phyloP scores from a whole-genome alignment of 495 filamentous ascomycete species.

The Penicillium desertorum region DNA sequence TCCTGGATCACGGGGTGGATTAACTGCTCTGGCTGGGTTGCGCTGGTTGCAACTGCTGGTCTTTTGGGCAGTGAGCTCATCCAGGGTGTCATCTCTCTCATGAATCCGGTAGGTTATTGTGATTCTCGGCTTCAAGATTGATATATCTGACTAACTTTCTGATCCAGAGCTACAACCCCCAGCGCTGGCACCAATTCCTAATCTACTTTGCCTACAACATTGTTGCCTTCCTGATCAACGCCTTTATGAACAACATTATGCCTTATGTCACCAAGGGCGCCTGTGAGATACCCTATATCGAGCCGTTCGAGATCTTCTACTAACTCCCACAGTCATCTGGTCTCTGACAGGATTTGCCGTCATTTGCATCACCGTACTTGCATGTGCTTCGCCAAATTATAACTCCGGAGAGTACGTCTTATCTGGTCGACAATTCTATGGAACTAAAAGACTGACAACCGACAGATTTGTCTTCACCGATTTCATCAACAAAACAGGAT shows the following conservation, averaged over 20 bases:
- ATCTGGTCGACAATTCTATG: constrained; percentile 8
- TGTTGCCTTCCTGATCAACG: constrained; percentile 64
- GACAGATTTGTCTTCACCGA: constrained; percentile 58
- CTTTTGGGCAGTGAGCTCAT: constrained; percentile 58
- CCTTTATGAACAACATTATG: constrained; percentile 59
- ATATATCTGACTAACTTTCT: not conserved
- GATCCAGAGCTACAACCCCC: constrained; percentile 45
- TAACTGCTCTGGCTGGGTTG: constrained; percentile 72
- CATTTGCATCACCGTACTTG: constrained; percentile 65
- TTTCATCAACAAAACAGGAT: constrained; percentile 61
- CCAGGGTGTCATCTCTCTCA: constrained; percentile 56
- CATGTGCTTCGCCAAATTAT: constrained; percentile 61
- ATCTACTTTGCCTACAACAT: constrained; percentile 69
- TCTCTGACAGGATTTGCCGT: constrained; percentile 65
- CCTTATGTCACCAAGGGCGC: constrained; percentile 63
- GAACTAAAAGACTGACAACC: constrained; percentile 42
- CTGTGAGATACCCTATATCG: constrained; percentile 30
- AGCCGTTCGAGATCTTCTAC: not conserved
- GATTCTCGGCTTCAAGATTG: too few species aligned
- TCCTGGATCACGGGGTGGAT: constrained; percentile 77
- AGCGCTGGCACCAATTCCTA: constrained; percentile 73
- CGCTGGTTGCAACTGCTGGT: constrained; percentile 49
- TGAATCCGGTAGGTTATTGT: constrained; percentile 44
- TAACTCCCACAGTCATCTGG: constrained; percentile 54
- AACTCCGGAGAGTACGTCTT: constrained; percentile 57